A percentile compares a stretch with the other conserved stretches of the same genome.
Evolutionary conservation across 768 basidiomycete genomes (phyloP).

Genomic region (Polyporus arcularius): DNA sequence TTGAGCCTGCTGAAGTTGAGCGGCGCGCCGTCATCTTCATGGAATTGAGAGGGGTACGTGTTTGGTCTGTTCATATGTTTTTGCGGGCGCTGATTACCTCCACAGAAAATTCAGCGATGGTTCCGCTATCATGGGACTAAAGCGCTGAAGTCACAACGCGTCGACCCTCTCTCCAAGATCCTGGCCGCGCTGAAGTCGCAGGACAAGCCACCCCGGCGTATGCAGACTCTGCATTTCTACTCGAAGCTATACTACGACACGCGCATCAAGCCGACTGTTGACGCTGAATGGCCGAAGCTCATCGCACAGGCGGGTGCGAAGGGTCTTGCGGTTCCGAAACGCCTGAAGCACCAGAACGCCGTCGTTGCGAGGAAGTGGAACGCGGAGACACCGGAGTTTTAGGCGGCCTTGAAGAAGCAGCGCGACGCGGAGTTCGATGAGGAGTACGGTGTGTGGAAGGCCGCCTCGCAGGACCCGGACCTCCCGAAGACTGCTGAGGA

Average conservation of each 20-base stretch:
- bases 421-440: background rate
- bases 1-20: background rate
- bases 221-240: background rate
- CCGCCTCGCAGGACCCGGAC: background rate
- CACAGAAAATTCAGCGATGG: background rate
- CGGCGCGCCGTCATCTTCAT: background rate
- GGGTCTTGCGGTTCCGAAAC: background rate
- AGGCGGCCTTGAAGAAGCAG: background rate
- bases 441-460: background rate
- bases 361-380: background rate
- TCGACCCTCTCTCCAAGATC: background rate
- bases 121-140: background rate
- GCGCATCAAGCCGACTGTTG: background rate
- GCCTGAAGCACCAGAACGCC: background rate
- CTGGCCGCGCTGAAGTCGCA: background rate
- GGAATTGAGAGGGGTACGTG: background rate
- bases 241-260: background rate
- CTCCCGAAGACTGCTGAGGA: background rate
- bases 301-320: background rate
- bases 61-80: background rate
- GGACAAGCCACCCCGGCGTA: background rate
- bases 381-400: background rate
- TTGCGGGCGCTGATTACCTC: background rate
- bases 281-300: background rate
- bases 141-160: background rate